These are phyloP conservation scores for Solanum medicagineum DNA, from an alignment of 257 asterid species.

Conservation along the genomic window DNA sequence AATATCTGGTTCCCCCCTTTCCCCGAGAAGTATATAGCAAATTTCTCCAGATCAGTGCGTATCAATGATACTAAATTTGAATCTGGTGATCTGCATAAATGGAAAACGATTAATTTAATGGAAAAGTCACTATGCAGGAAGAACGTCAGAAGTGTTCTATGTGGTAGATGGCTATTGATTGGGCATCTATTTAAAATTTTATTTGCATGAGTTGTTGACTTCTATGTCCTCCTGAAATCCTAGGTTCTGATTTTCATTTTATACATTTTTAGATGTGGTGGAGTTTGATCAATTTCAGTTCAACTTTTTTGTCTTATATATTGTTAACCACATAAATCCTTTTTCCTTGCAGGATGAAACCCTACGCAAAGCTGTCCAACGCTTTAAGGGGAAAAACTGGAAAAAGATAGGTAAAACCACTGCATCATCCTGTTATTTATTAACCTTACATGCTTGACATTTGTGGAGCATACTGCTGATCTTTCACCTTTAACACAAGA, in stretches of 20 bases:
- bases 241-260: background rate
- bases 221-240: background rate
- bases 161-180: background rate
- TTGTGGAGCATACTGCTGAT: background rate
- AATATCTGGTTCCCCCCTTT: background rate
- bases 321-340: background rate
- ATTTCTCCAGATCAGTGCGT: background rate
- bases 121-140: background rate
- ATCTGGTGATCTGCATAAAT: background rate
- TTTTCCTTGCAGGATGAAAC: slow-evolving; percentile 44
- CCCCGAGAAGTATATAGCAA: background rate
- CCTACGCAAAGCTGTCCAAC: slow-evolving; percentile 76
- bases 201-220: background rate
- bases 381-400: slow-evolving; percentile 92
- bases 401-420: slow-evolving; percentile 66
- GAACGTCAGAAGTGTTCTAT: background rate
- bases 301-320: background rate
- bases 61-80: background rate
- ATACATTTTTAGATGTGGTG: background rate
- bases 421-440: background rate
- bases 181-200: background rate
- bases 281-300: background rate
- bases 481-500: background rate
- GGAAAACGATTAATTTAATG: background rate
- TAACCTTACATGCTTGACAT: background rate